phyloP scores from a whole-genome alignment of 768 basidiomycete genomes.

The Suillus sp. region DNA sequence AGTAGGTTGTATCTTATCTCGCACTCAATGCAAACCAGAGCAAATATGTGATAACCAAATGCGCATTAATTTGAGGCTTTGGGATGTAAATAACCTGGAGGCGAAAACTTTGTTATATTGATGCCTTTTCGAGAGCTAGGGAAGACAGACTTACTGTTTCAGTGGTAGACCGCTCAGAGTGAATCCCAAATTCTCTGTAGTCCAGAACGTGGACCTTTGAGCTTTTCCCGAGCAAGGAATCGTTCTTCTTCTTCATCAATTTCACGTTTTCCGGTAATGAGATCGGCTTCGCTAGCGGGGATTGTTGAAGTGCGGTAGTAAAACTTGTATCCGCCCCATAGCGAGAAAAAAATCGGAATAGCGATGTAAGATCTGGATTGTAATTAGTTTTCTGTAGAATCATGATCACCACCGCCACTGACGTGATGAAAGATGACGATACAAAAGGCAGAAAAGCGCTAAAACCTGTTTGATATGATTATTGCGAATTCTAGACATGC shows the following conservation, averaged over 20 bases:
- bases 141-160: neutral
- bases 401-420: conserved; percentile 27
- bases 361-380: conserved; percentile 18
- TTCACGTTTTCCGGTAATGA: conserved; percentile 56
- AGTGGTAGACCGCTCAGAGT: neutral
- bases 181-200: conserved; percentile 18
- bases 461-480: conserved; percentile 17
- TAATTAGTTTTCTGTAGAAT: conserved; percentile 11
- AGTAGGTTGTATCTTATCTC: conserved; percentile 5
- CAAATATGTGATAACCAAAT: neutral
- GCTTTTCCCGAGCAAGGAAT: conserved; percentile 47
- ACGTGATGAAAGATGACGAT: conserved; percentile 63
- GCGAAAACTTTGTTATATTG: neutral
- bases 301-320: conserved; percentile 24
- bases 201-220: conserved; percentile 37
- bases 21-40: neutral
- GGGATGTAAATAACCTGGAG: neutral
- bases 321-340: conserved; percentile 27
- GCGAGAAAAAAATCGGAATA: conserved; percentile 20
- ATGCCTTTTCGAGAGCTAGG: neutral
- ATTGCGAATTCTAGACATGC: conserved; percentile 13
- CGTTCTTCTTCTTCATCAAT: conserved; percentile 65
- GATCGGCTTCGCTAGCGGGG: conserved; percentile 55
- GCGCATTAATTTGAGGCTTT: neutral
- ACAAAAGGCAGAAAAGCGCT: conserved; percentile 41